Conservation (phyloP, 495 filamentous ascomycete genomes). For the Aspergillus heteromorphus region DNA sequence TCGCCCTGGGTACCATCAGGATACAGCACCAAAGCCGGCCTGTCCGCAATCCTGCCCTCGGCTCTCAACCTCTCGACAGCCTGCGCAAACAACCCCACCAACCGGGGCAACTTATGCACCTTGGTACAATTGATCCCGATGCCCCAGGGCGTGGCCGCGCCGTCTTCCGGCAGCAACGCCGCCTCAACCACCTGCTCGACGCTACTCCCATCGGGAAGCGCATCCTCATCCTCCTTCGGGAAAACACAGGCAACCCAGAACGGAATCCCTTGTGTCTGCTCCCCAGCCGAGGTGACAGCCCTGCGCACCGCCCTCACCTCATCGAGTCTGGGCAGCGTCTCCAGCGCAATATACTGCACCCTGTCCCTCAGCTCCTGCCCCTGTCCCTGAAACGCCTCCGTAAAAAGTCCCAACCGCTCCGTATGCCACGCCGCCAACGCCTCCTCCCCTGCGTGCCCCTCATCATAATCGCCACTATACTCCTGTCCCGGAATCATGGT, state of each 20-base stretch:
- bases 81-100: slow-evolving; percentile 44
- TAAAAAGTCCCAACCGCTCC: slow-evolving; percentile 47
- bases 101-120: slow-evolving; percentile 42
- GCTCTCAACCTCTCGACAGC: slow-evolving; percentile 27
- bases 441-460: slow-evolving; percentile 33
- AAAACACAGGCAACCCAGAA: slow-evolving; percentile 63
- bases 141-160: slow-evolving; percentile 45
- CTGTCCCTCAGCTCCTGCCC: slow-evolving; percentile 14
- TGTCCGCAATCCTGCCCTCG: slow-evolving; percentile 16
- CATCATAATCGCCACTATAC: slow-evolving; percentile 57
- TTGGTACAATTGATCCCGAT: slow-evolving; percentile 66
- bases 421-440: slow-evolving; percentile 50
- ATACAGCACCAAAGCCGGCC: slow-evolving; percentile 55
- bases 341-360: slow-evolving; percentile 55
- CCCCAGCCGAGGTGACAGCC: too few species aligned
- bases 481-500: slow-evolving; percentile 56
- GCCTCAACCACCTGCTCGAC: slow-evolving; percentile 26
- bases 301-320: slow-evolving; percentile 55
- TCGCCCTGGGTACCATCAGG: slow-evolving; percentile 65
- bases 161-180: slow-evolving; percentile 15
- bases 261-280: slow-evolving; percentile 11
- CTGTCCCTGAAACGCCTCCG: slow-evolving; percentile 22
- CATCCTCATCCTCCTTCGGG: slow-evolving; percentile 46
- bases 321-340: slow-evolving; percentile 55
- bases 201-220: slow-evolving; percentile 34